phyloP scores from a whole-genome alignment of 306 rosid genomes.

The Benincasa hispida region DNA sequence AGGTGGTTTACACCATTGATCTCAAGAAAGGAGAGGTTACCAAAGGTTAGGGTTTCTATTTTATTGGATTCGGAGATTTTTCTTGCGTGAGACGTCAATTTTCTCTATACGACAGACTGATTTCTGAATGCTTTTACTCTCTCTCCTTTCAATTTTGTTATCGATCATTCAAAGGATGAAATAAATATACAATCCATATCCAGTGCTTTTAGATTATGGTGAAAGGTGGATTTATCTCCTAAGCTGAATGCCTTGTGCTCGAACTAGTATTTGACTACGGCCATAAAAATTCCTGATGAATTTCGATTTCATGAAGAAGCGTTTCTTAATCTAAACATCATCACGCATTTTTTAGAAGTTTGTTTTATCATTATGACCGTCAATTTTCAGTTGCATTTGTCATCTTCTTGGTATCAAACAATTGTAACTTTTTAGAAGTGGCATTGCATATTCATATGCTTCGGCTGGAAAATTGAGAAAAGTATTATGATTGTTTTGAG shows the following conservation, averaged over 20 bases:
- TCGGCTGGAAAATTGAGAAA: background rate
- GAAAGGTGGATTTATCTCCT: background rate
- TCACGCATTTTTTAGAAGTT: background rate
- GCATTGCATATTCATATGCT: background rate
- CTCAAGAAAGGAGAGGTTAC: constrained; percentile 75
- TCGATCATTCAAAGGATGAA: background rate
- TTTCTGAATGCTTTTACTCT: background rate
- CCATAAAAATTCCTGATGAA: background rate
- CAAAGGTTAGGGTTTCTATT: constrained; percentile 41
- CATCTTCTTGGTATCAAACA: background rate
- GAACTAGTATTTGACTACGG: background rate
- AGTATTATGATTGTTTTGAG: background rate
- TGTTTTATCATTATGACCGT: background rate
- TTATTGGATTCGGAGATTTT: background rate
- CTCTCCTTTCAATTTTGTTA: background rate
- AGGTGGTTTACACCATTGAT: constrained; percentile 63
- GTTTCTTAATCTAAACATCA: background rate
- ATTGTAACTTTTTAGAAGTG: background rate
- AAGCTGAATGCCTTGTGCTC: background rate
- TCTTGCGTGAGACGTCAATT: background rate
- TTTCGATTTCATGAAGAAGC: background rate
- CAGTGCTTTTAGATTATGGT: background rate
- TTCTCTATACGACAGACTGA: too few species aligned
- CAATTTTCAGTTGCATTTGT: background rate
- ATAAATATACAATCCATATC: background rate